phyloP scores from a whole-genome alignment of 2,329 filamentous ascomycete species.

The Coniochaeta hoffmannii region DNA sequence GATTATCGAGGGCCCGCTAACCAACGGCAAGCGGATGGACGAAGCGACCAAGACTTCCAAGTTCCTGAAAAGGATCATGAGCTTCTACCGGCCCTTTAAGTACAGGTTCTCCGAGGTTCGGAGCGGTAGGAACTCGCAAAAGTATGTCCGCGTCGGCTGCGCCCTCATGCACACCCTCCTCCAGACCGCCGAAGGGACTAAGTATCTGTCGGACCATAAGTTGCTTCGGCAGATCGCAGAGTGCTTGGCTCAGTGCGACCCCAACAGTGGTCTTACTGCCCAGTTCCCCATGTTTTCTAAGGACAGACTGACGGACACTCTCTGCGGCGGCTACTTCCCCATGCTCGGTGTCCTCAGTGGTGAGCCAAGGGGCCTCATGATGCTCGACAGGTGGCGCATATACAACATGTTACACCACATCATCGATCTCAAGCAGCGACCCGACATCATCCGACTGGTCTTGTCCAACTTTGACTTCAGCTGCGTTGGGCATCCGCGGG shows the following conservation, averaged over 20 bases:
- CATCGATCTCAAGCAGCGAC: conserved; percentile 80
- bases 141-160: conserved; percentile 86
- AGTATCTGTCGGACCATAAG: conserved; percentile 86
- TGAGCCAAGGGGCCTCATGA: conserved; percentile 73
- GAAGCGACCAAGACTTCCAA: conserved; percentile 93
- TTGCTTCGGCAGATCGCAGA: conserved; percentile 89
- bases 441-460: conserved; percentile 83
- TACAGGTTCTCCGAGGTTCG: conserved; percentile 86
- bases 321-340: conserved; percentile 89
- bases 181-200: conserved; percentile 76
- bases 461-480: conserved; percentile 90
- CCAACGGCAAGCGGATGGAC: conserved; percentile 84
- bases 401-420: conserved; percentile 99
- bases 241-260: conserved; percentile 90
- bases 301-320: conserved; percentile 75
- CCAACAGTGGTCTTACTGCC: conserved; percentile 70
- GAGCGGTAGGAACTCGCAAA: conserved; percentile 87
- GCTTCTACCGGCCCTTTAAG: conserved; percentile 95
- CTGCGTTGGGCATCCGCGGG: conserved; percentile 78
- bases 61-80: conserved; percentile 89
- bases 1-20: conserved; percentile 86
- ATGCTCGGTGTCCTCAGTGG: conserved; percentile 83
- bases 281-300: conserved; percentile 83
- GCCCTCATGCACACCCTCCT: conserved; percentile 79
- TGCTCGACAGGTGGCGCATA: conserved; percentile 94